Conservation (phyloP, 1,284 basidiomycete genomes). For the Limonomyces culmigenus region DNA sequence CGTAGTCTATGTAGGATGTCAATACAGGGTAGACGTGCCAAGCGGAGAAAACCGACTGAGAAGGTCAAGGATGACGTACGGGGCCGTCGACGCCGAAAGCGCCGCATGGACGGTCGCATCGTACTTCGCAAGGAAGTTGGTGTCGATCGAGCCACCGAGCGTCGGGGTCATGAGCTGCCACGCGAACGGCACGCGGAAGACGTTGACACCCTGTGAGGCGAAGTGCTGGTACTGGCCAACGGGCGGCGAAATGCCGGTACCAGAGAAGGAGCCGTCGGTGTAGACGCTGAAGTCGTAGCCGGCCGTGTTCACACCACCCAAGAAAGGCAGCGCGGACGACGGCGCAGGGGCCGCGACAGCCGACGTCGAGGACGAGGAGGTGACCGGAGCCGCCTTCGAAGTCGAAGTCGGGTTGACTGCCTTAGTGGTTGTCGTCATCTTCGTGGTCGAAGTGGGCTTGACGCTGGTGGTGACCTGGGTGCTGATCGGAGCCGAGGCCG, state of each 20-base stretch:
- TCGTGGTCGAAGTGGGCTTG: slow-evolving; percentile 6
- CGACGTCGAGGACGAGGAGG: no score
- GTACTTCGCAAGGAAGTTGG: slow-evolving; percentile 27
- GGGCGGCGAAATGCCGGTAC: slow-evolving; percentile 12
- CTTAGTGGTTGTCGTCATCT: slow-evolving; percentile 7
- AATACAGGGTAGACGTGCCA: no score
- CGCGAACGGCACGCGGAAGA: slow-evolving; percentile 26
- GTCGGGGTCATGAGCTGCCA: slow-evolving; percentile 37
- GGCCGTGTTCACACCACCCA: slow-evolving; percentile 25
- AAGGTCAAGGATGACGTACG: slow-evolving; percentile 35
- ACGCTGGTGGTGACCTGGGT: no score
- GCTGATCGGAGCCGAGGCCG: background rate
- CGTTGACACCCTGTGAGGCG: slow-evolving; percentile 24
- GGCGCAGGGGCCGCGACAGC: slow-evolving; percentile 5
- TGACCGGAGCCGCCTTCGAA: no score
- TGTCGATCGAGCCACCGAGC: slow-evolving; percentile 27
- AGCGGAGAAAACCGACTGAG: slow-evolving; percentile 8
- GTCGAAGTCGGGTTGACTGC: no score
- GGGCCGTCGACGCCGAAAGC: slow-evolving; percentile 19
- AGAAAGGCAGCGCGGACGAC: slow-evolving; percentile 14
- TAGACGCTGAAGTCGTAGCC: slow-evolving; percentile 5
- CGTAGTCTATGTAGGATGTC: no score
- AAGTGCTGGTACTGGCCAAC: slow-evolving; percentile 16
- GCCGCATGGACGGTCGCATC: slow-evolving; percentile 31
- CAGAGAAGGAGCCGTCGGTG: slow-evolving; percentile 26